Percentiles rank a stretch among this genome's conserved stretches.
Conservation (phyloP, 2,329 filamentous ascomycete species). For the Mycosphaerella arachidis region DNA sequence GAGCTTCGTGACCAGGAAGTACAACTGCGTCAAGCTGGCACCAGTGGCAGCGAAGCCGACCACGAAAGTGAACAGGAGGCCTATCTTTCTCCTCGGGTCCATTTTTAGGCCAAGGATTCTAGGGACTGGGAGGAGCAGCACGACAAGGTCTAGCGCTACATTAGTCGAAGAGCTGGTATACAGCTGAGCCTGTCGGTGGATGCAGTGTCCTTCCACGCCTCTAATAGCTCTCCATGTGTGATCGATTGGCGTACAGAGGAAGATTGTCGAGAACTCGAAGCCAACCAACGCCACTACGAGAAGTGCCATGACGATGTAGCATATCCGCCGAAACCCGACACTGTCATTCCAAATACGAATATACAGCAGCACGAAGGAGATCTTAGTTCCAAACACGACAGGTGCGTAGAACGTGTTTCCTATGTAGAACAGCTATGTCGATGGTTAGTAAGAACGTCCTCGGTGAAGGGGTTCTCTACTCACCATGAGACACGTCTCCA, state of each 20-base stretch:
- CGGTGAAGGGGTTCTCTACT: not conserved
- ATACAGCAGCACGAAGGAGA: constrained; percentile 4
- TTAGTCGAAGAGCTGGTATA: constrained; percentile 8
- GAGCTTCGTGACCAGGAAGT: constrained; percentile 1
- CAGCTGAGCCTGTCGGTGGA: constrained; percentile 5
- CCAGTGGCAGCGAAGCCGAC: constrained; percentile 9
- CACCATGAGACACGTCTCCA: constrained; percentile 7
- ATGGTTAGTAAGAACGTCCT: not conserved
- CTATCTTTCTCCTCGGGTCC: constrained; percentile 3
- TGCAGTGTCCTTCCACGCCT: constrained; percentile 1
- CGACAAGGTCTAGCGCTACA: constrained; percentile 8
- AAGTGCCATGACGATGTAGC: not conserved
- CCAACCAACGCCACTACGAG: not conserved
- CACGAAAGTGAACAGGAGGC: constrained; percentile 4
- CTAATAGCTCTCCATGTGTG: constrained; percentile 2
- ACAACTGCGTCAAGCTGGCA: constrained; percentile 1
- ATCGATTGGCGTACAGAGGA: constrained; percentile 1
- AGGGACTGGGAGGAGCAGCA: constrained; percentile 7
- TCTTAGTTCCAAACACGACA: not conserved
- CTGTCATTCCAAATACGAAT: constrained; percentile 2
- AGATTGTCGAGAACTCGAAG: not conserved
- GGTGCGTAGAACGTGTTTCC: constrained; percentile 2
- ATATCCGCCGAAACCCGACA: not conserved
- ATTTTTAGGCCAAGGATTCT: constrained; percentile 4
- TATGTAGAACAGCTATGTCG: constrained; percentile 10